Evolutionary conservation across 1,284 basidiomycete species (phyloP).

Genomic region (Fistulinella staudtii): DNA sequence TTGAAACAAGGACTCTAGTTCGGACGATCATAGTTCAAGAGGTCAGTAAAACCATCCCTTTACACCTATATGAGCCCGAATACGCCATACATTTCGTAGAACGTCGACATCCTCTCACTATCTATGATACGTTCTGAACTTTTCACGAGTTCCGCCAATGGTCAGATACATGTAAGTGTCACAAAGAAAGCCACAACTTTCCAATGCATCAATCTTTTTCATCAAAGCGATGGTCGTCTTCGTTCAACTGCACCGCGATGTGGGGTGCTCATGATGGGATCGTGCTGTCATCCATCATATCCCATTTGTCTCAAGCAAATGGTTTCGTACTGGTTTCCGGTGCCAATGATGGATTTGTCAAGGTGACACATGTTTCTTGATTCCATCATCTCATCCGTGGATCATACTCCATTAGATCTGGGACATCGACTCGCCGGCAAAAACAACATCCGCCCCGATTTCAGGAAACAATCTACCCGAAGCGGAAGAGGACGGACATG

Average conservation of each 20-base stretch:
- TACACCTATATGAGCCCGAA: too few species aligned
- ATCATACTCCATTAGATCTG: slow-evolving; percentile 44
- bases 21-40: slow-evolving; percentile 84
- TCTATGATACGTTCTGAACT: slow-evolving; percentile 73
- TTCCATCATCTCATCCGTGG: not conserved
- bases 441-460: too few species aligned
- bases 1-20: slow-evolving; percentile 84
- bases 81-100: slow-evolving; percentile 41
- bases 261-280: slow-evolving; percentile 82
- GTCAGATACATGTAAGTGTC: slow-evolving; percentile 62
- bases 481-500: slow-evolving; percentile 20
- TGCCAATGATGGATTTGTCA: slow-evolving; percentile 81
- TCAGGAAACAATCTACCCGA: slow-evolving; percentile 10
- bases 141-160: slow-evolving; percentile 82
- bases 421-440: slow-evolving; percentile 42
- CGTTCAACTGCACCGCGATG: slow-evolving; percentile 78
- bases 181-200: not conserved
- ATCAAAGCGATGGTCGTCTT: slow-evolving; percentile 68
- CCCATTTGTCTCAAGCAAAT: slow-evolving; percentile 30
- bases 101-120: slow-evolving; percentile 76
- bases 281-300: slow-evolving; percentile 72
- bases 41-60: slow-evolving; percentile 37
- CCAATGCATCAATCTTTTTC: slow-evolving; percentile 3
- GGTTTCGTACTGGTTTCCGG: slow-evolving; percentile 67
- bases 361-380: too few species aligned